Base-by-base conservation (phyloP, 2,329 filamentous ascomycete species). In the Drechmeria coniospora region DNA sequence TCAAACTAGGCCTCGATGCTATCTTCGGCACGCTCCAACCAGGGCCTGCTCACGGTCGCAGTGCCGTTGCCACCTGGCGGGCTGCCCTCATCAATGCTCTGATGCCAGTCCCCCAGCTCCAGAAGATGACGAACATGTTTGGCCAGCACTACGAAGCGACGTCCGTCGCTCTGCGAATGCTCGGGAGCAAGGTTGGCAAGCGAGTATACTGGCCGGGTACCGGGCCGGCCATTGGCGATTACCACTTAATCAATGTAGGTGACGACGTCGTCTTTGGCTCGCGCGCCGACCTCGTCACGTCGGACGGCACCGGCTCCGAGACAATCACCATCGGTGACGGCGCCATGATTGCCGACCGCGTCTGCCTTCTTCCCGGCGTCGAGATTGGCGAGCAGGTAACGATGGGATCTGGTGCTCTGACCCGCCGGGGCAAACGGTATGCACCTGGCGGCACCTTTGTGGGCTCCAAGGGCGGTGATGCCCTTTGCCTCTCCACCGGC, bases 241-340 rank as follows among this genome's bases (percentile, higher is more conserved):
- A 68, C 35, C 61, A 68, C 34, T 47, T 70, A 1, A 39, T 71
- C 8, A 57, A 70, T 15, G 52, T 71, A 33, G 67, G 67, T 8
- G 58, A 69, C 31, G 61, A 71, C 42, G 65, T 71, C n/a, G 64
- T 71, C 8, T 71, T 72, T 35, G 66, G 67, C 0, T 69, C 65
- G 9, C 56, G 65, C 3, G 60, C 65, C 3, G 57, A 66, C 31
- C 38, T 72, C 1, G 44, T 69, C 17, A 70, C 63, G 1, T 62
- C 63, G 0, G 66, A 72, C 39, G 61, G 56, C 3, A 46, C 42
- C 14, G 60, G 66, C 1, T 62, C 59, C 8, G 61, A 63, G 10
- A 47, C 39, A 7, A 51, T 72, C 25, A 52, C 45, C 9, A 57
- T 72, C 26, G 43, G 49, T 6, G 55, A 62, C 31, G 49, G 59